phyloP scores from a whole-genome alignment of 208 protist genomes.

The Crithidia fasciculata region DNA sequence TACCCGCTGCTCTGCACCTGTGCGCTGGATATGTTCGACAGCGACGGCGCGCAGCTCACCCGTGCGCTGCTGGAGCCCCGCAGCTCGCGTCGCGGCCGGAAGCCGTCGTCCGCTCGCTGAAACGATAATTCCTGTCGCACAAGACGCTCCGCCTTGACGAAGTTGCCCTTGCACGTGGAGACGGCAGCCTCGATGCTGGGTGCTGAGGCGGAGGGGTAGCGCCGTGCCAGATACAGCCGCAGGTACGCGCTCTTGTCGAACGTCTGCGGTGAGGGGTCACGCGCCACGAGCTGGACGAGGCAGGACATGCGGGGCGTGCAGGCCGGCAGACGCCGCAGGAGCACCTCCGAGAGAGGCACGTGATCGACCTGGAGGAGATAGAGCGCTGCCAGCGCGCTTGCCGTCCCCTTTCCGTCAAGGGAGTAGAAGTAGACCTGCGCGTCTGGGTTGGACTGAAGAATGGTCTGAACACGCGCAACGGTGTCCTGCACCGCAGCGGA shows the following conservation, averaged over 20 bases:
- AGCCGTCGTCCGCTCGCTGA: conserved; percentile 7
- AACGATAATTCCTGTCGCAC: conserved; percentile 35
- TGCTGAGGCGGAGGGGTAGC: conserved; percentile 21
- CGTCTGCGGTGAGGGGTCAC: conserved; percentile 12
- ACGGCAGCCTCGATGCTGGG: conserved; percentile 33
- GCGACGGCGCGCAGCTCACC: conserved; percentile 1
- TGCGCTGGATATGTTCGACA: not conserved
- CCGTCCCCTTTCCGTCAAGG: conserved; percentile 32
- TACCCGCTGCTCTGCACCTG: not conserved
- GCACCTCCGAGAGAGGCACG: conserved; percentile 24
- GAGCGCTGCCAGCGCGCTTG: conserved; percentile 33
- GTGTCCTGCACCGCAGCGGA: conserved; percentile 10
- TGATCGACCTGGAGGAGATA: conserved; percentile 30
- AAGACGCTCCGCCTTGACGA: conserved; percentile 26
- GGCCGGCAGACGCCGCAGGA: conserved; percentile 24
- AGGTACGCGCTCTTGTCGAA: conserved; percentile 31
- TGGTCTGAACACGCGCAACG: not conserved
- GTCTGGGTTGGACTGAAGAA: conserved; percentile 15
- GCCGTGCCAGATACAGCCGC: conserved; percentile 28
- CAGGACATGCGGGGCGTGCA: conserved; percentile 35
- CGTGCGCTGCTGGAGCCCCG: conserved; percentile 15
- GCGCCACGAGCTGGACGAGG: conserved; percentile 25
- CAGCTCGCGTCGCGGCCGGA: conserved; percentile 1
- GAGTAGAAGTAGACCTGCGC: conserved; percentile 39
- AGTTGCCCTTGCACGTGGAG: conserved; percentile 29